A percentile compares a stretch with the other conserved stretches of the same genome.
phyloP scores from a whole-genome alignment of 2,329 filamentous ascomycete species.

The Periconia sp. region DNA sequence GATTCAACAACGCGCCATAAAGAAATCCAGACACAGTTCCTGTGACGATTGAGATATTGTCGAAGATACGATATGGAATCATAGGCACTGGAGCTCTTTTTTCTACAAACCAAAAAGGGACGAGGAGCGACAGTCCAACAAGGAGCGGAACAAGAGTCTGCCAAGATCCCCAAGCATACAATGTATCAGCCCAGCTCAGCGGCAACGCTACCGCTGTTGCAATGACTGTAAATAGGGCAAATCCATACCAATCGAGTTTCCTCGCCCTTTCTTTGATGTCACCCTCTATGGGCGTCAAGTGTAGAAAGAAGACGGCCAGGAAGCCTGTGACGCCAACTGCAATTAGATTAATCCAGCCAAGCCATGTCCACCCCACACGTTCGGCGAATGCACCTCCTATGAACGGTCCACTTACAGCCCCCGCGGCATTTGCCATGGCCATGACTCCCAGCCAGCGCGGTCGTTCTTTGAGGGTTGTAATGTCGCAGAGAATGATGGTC shows the following conservation, averaged over 20 bases:
- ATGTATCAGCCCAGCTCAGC: conserved; percentile 51
- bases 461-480: conserved; percentile 51
- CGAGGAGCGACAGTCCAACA: conserved; percentile 54
- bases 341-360: conserved; percentile 42
- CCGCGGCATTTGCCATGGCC: conserved; percentile 54
- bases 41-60: conserved; percentile 50
- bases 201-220: conserved; percentile 51
- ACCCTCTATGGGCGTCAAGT: no score
- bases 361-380: conserved; percentile 40
- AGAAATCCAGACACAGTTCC: conserved; percentile 56
- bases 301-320: conserved; percentile 30
- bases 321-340: conserved; percentile 48
- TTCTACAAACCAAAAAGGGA: conserved; percentile 56
- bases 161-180: conserved; percentile 58
- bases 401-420: conserved; percentile 51
- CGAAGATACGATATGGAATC: conserved; percentile 46
- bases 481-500: conserved; percentile 53
- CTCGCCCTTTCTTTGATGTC: no score
- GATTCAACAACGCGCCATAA: conserved; percentile 53
- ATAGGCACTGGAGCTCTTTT: conserved; percentile 55
- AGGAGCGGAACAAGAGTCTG: conserved; percentile 61
- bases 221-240: conserved; percentile 43
- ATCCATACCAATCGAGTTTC: conserved; percentile 49
- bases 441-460: conserved; percentile 51
- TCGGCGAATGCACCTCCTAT: conserved; percentile 40